Conservation (phyloP, 2,329 filamentous ascomycete species). For the Epichloe coenophiala region DNA sequence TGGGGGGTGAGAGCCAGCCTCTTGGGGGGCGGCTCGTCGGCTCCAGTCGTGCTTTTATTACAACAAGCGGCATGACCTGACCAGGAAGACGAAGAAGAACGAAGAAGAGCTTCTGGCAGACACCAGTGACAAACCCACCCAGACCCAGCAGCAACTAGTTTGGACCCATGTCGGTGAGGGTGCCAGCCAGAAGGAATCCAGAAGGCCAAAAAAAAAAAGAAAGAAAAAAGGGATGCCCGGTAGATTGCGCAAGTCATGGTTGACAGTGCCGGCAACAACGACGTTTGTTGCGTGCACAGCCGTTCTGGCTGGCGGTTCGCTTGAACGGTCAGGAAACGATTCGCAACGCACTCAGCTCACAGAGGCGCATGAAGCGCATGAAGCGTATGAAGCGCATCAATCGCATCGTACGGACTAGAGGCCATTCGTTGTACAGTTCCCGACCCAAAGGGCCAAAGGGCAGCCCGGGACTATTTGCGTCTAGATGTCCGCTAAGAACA, state of each 20-base stretch:
- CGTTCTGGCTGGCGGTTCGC: neutral
- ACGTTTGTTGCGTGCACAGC: neutral
- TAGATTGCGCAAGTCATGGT: too few species aligned
- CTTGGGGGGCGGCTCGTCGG: neutral
- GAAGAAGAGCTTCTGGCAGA: neutral
- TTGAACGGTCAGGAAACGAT: neutral
- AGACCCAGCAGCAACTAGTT: neutral
- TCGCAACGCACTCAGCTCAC: neutral
- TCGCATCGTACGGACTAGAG: neutral
- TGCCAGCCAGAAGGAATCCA: neutral
- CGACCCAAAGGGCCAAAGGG: too few species aligned
- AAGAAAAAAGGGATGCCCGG: neutral
- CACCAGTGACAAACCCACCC: neutral
- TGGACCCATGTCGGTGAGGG: neutral
- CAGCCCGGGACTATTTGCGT: too few species aligned
- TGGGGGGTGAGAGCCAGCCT: too few species aligned
- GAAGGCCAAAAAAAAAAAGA: too few species aligned
- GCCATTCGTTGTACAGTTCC: too few species aligned
- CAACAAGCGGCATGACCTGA: neutral
- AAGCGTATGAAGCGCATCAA: neutral
- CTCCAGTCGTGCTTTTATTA: neutral
- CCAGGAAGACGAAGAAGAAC: neutral
- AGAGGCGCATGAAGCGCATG: neutral
- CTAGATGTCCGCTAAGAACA: neutral
- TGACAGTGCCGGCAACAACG: neutral